Evolutionary conservation across 768 basidiomycete species (phyloP).

Genomic region (Sporobolomyces phaffii): DNA sequence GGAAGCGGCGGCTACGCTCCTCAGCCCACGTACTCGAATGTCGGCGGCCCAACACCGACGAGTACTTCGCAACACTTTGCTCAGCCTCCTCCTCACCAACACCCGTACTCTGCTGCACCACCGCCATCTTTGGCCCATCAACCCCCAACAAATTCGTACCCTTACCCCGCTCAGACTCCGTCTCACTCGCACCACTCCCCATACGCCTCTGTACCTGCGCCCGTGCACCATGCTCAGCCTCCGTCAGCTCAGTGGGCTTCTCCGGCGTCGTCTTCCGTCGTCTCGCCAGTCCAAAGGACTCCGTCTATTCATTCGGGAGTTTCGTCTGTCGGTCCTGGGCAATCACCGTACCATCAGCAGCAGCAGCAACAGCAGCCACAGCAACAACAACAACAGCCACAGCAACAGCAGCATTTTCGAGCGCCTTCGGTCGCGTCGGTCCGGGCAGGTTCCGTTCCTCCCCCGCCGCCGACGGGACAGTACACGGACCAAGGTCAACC

Average conservation of each 20-base stretch:
- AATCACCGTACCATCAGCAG: slow-evolving; percentile 2
- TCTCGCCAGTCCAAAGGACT: slow-evolving; percentile 6
- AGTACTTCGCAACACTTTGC: neutral
- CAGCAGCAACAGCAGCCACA: slow-evolving; percentile 39
- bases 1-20: slow-evolving; percentile 26
- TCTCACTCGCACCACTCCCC: slow-evolving; percentile 12
- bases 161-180: slow-evolving; percentile 6
- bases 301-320: slow-evolving; percentile 22
- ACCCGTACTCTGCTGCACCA: neutral
- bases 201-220: neutral
- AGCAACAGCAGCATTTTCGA: slow-evolving; percentile 43
- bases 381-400: slow-evolving; percentile 30
- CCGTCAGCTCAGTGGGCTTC: neutral
- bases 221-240: slow-evolving; percentile 8
- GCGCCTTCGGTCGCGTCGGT: slow-evolving; percentile 42
- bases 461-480: slow-evolving; percentile 55
- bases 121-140: neutral
- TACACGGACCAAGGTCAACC: slow-evolving; percentile 74
- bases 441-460: neutral
- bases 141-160: neutral
- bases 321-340: neutral
- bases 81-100: neutral
- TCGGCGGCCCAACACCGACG: neutral
- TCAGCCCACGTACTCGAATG: neutral
- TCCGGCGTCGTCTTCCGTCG: slow-evolving; percentile 1